Percentiles rank a stretch among this genome's conserved stretches.
Conservation (phyloP, 345 rosid genomes). For the Barbarea vulgaris region DNA sequence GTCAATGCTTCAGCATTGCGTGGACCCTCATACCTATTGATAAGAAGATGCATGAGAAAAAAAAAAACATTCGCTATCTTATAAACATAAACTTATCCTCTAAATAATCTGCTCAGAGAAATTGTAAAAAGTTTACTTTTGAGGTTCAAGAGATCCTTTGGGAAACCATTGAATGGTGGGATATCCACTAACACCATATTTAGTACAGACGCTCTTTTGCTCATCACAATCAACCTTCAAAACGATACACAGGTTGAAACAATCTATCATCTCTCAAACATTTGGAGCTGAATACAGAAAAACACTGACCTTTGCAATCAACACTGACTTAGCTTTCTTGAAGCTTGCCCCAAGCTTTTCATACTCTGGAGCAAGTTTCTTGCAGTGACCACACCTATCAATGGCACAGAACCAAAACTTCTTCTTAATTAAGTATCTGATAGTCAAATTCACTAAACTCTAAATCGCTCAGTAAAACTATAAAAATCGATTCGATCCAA, state of each 20-base stretch:
- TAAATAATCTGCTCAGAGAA: not conserved
- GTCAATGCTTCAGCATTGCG: conserved; percentile 83
- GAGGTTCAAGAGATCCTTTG: conserved; percentile 91
- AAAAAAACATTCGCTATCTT: not conserved
- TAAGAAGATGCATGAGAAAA: not conserved
- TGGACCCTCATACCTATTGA: conserved; percentile 82
- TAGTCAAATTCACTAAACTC: not conserved
- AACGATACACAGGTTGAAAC: conserved; percentile 30
- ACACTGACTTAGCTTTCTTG: conserved; percentile 78
- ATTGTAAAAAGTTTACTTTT: conserved; percentile 61
- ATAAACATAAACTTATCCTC: not conserved
- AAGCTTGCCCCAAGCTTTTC: conserved; percentile 93
- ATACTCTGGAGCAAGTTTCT: conserved; percentile 96
- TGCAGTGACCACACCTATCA: conserved; percentile 97
- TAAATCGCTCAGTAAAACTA: not conserved
- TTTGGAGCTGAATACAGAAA: not conserved
- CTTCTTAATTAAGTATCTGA: not conserved
- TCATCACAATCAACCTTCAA: conserved; percentile 97
- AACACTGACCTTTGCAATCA: conserved; percentile 85
- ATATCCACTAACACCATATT: conserved; percentile 91
- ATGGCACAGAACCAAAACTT: not conserved
- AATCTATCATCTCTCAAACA: conserved; percentile 21
- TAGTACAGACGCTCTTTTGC: conserved; percentile 86
- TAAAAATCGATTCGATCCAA: not conserved
- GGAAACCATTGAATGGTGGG: conserved; percentile 98